Evolutionary conservation across 495 filamentous ascomycete genomes (phyloP).

Genomic region (Sphaerosporella brunnea): DNA sequence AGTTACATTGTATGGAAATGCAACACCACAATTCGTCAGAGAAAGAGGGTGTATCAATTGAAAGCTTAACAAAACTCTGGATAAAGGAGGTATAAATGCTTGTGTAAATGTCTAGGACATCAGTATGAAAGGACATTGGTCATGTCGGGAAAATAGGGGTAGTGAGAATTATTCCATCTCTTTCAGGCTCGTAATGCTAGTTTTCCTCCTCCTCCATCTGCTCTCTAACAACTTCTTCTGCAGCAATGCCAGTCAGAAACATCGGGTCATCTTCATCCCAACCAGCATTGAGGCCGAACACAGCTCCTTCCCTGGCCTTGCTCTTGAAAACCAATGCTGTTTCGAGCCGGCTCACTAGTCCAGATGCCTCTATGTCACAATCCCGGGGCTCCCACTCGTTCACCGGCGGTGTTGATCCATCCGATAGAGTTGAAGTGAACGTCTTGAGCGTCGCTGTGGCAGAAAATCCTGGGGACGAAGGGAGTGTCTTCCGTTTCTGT

Average conservation of each 20-base stretch:
- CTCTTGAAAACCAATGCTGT: slow-evolving; percentile 22
- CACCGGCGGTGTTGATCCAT: slow-evolving; percentile 11
- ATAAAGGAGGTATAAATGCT: no score
- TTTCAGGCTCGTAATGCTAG: no score
- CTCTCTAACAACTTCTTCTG: slow-evolving; percentile 21
- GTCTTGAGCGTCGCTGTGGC: not conserved
- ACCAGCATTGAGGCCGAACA: slow-evolving; percentile 17
- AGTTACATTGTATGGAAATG: no score
- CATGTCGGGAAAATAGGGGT: no score
- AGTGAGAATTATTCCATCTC: no score
- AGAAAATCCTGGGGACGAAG: not conserved
- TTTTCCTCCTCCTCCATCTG: slow-evolving; percentile 13
- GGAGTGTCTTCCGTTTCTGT: not conserved
- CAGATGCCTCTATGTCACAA: slow-evolving; percentile 20
- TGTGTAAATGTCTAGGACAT: no score
- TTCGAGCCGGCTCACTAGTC: slow-evolving; percentile 22
- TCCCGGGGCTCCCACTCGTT: slow-evolving; percentile 20
- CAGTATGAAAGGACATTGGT: no score
- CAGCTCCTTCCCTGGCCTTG: slow-evolving; percentile 16
- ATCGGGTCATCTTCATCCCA: slow-evolving; percentile 26
- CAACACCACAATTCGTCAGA: no score
- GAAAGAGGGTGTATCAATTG: no score
- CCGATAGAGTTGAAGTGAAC: not conserved
- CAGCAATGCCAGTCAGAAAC: slow-evolving; percentile 24
- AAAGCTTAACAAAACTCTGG: no score